Conservation (phyloP, 306 rosid species). For the Hippophae rhamnoides region DNA sequence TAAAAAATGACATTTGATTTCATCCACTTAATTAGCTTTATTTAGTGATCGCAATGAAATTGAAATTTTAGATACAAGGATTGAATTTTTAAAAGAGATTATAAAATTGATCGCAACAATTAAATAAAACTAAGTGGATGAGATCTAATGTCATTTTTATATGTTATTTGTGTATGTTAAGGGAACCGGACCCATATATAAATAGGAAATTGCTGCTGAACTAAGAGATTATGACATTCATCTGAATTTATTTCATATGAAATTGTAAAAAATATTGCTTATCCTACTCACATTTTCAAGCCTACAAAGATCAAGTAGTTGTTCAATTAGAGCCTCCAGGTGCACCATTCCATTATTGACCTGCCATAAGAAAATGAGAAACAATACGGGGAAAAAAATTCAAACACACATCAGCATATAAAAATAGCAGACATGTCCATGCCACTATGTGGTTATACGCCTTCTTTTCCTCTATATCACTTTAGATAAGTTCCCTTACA, state of each 20-base stretch:
- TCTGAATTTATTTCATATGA: not conserved
- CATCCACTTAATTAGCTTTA: too few species aligned
- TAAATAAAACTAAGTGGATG: too few species aligned
- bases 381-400: slow-evolving; percentile 2
- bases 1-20: too few species aligned
- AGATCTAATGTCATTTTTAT: too few species aligned
- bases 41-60: too few species aligned
- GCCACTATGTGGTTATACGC: not conserved
- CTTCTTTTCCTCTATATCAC: not conserved
- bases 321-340: slow-evolving; percentile 53
- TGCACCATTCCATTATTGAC: slow-evolving; percentile 46
- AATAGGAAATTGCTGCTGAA: too few species aligned
- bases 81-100: too few species aligned
- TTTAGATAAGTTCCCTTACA: not conserved
- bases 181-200: too few species aligned
- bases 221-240: not conserved
- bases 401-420: slow-evolving; percentile 14
- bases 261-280: not conserved
- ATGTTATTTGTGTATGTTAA: too few species aligned
- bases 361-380: slow-evolving; percentile 30
- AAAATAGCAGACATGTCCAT: slow-evolving; percentile 9
- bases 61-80: too few species aligned
- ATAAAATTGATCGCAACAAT: too few species aligned
- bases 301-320: slow-evolving; percentile 64
- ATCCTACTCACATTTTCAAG: slow-evolving; percentile 62